A percentile compares a stretch with the other conserved stretches of the same genome.
Evolutionary conservation across 2,329 filamentous ascomycete genomes (phyloP).

Genomic region (Fusarium algeriense): DNA sequence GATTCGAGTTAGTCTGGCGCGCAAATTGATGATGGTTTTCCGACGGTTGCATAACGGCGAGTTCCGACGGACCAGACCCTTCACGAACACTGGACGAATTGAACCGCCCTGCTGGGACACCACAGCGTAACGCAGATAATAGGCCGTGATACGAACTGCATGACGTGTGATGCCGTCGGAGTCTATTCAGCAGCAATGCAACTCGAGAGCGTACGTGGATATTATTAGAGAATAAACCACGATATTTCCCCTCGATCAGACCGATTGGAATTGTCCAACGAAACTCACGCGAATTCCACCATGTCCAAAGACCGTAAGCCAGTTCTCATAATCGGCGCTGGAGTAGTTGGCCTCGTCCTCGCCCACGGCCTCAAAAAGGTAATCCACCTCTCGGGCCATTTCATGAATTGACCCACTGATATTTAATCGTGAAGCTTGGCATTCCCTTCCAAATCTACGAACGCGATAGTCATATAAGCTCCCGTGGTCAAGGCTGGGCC

Average conservation of each 20-base stretch:
- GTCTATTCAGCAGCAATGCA: not conserved
- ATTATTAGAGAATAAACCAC: not conserved
- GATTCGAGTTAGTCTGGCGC: not conserved
- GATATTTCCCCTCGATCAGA: not conserved
- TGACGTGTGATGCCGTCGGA: not conserved
- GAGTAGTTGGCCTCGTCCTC: conserved; percentile 18
- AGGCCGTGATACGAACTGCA: not conserved
- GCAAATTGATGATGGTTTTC: not conserved
- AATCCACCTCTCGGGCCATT: fast-evolving
- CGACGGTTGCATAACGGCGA: conserved; percentile 17
- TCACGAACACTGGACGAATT: not conserved
- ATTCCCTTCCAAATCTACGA: conserved; percentile 13
- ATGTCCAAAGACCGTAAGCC: conserved; percentile 23
- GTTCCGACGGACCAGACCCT: conserved; percentile 7
- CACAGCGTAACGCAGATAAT: not conserved
- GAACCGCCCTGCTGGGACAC: conserved; percentile 7
- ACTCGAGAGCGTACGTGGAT: not conserved
- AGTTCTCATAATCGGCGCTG: conserved; percentile 15
- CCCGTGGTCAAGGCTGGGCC: conserved; percentile 13
- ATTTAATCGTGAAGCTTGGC: not conserved
- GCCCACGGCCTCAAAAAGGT: conserved; percentile 14
- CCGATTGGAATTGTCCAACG: not conserved
- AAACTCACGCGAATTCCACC: fast-evolving
- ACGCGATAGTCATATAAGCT: conserved; percentile 1
- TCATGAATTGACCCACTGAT: not conserved